Evolutionary conservation across 2,329 filamentous ascomycete genomes (phyloP).

Genomic region (Fusarium palustre): DNA sequence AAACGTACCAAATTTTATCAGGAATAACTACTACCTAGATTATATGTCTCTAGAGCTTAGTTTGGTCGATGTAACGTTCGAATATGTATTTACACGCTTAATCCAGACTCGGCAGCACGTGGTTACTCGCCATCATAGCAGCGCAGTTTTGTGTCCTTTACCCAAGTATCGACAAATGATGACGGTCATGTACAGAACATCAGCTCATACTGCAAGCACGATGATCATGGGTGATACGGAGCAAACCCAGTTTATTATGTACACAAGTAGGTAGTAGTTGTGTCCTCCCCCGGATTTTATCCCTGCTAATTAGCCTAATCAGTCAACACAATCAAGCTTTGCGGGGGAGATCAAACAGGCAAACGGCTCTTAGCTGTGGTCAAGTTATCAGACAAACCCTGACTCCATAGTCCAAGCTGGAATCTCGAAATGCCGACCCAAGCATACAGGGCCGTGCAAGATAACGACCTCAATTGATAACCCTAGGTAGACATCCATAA

Average conservation of each 20-base stretch:
- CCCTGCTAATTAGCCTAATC: slow-evolving; percentile 4
- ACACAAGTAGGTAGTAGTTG: background rate
- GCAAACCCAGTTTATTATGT: background rate
- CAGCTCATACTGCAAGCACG: background rate
- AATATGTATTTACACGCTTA: background rate
- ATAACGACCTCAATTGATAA: background rate
- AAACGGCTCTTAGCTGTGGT: background rate
- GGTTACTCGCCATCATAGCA: background rate
- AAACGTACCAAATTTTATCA: background rate
- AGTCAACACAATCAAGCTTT: slow-evolving; percentile 17
- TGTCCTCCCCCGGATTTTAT: slow-evolving; percentile 18
- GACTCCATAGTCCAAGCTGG: background rate
- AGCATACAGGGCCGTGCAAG: background rate
- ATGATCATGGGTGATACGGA: background rate
- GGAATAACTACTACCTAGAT: background rate
- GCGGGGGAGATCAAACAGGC: slow-evolving; percentile 11
- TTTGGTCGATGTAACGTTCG: background rate
- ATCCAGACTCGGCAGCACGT: background rate
- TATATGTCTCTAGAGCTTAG: background rate
- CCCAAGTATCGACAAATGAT: background rate
- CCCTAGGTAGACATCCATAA: background rate
- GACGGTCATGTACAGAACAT: background rate
- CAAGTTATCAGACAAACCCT: background rate
- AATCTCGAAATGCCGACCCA: background rate
- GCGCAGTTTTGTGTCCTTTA: background rate